phyloP scores from a whole-genome alignment of 371 early-diverging fungal species.

The Lichtheimia ramosa region DNA sequence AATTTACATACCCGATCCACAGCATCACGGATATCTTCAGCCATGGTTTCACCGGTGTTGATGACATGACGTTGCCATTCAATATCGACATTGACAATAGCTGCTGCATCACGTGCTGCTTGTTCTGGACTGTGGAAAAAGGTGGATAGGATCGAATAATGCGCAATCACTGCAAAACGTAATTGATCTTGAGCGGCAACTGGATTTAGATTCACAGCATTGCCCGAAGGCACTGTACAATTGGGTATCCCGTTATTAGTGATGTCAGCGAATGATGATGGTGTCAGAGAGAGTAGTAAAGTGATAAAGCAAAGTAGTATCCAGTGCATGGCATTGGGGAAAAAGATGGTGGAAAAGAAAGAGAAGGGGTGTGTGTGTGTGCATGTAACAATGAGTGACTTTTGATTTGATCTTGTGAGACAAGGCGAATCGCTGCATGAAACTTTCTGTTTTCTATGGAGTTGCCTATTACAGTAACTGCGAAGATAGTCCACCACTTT shows the following conservation, averaged over 20 bases:
- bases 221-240: no score
- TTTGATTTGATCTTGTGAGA: neutral
- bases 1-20: conserved; percentile 13
- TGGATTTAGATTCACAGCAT: no score
- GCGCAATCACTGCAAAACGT: conserved; percentile 28
- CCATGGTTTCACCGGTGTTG: conserved; percentile 21
- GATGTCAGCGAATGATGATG: no score
- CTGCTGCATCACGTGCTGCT: conserved; percentile 46
- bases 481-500: no score
- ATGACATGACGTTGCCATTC: conserved; percentile 33
- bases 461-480: neutral
- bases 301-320: no score
- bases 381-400: no score
- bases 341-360: neutral
- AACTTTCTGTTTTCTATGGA: neutral
- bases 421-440: neutral
- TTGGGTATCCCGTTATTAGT: no score
- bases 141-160: conserved; percentile 25
- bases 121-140: conserved; percentile 28
- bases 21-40: conserved; percentile 24
- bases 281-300: no score
- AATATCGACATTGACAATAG: conserved; percentile 29
- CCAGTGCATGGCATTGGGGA: no score
- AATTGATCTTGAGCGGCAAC: neutral
- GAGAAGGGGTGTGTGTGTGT: conserved; percentile 1